Conservation (phyloP, 192 early-diverging fungal genomes). For the Umbelopsis vinacea region DNA sequence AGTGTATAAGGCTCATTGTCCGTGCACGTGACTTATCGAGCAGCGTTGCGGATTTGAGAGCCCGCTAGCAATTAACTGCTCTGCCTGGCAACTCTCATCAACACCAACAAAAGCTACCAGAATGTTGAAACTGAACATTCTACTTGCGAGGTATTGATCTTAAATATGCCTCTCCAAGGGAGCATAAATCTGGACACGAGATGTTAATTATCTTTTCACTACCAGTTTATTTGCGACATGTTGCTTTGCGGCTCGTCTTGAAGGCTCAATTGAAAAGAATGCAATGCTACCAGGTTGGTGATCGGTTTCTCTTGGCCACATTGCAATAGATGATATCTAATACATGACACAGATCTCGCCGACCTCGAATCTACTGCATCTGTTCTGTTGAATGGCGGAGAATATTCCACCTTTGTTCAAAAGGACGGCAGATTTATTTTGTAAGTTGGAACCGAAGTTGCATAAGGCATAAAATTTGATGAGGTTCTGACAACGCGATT, state of each 20-base stretch:
- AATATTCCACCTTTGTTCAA: constrained; percentile 45
- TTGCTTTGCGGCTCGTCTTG: constrained; percentile 2
- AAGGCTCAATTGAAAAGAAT: constrained; percentile 13
- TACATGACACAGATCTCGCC: neutral
- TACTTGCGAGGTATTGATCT: neutral
- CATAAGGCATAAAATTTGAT: neutral
- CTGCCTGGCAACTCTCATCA: too few relatives aligned
- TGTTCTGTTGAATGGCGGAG: constrained; percentile 50
- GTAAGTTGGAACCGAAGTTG: constrained; percentile 34
- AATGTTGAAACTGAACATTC: neutral
- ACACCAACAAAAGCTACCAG: neutral
- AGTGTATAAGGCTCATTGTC: too few relatives aligned
- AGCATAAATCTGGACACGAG: neutral
- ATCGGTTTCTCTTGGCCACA: neutral
- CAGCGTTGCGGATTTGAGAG: too few relatives aligned
- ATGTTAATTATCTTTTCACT: neutral
- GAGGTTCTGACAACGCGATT: neutral
- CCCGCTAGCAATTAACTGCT: too few relatives aligned
- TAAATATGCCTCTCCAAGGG: neutral
- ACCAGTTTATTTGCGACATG: constrained; percentile 1
- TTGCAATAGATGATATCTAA: neutral
- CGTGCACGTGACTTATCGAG: too few relatives aligned
- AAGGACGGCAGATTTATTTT: constrained; percentile 51
- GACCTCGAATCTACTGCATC: constrained; percentile 45
- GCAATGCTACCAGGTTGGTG: neutral